A percentile compares a stretch with the other conserved stretches of the same genome.
Evolutionary conservation across 2,329 filamentous ascomycete genomes (phyloP).

Genomic region (Aphanocladium album): DNA sequence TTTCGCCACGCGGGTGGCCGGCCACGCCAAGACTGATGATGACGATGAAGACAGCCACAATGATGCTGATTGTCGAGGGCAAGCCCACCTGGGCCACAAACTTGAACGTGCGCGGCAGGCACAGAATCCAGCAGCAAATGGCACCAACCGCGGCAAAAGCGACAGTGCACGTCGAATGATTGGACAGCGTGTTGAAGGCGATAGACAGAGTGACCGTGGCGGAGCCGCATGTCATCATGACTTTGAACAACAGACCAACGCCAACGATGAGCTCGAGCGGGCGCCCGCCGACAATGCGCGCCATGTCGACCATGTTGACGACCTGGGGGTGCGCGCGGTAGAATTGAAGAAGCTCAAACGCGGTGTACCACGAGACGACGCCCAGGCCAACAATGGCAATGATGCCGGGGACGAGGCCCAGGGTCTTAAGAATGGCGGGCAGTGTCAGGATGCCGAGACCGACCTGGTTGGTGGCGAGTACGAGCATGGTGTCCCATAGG

Average conservation of each 20-base stretch:
- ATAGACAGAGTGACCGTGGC: conserved; percentile 63
- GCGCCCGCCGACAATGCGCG: conserved; percentile 42
- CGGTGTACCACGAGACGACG: conserved; percentile 58
- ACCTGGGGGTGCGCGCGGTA: conserved; percentile 64
- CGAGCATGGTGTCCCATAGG: conserved; percentile 29
- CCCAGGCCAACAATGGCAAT: conserved; percentile 62
- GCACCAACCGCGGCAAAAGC: conserved; percentile 60
- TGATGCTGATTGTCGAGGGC: conserved; percentile 29
- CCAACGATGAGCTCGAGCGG: conserved; percentile 28
- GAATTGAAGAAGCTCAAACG: conserved; percentile 55
- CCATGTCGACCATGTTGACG: conserved; percentile 67
- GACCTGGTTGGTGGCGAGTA: conserved; percentile 31
- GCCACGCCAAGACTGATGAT: conserved; percentile 31
- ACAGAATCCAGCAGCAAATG: conserved; percentile 57
- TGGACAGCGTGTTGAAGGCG: conserved; percentile 63
- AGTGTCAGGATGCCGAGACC: conserved; percentile 56
- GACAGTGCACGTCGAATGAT: conserved; percentile 59
- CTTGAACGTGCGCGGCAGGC: conserved; percentile 61
- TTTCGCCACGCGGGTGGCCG: conserved; percentile 24
- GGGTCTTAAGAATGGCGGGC: conserved; percentile 62
- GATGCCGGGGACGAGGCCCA: conserved; percentile 63
- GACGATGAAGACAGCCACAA: conserved; percentile 31
- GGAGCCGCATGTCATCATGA: conserved; percentile 64
- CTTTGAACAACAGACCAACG: conserved; percentile 65
- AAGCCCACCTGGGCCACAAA: conserved; percentile 28